phyloP scores from a whole-genome alignment of 805 yeast genomes.

The Scheffersomyces stipitis region DNA sequence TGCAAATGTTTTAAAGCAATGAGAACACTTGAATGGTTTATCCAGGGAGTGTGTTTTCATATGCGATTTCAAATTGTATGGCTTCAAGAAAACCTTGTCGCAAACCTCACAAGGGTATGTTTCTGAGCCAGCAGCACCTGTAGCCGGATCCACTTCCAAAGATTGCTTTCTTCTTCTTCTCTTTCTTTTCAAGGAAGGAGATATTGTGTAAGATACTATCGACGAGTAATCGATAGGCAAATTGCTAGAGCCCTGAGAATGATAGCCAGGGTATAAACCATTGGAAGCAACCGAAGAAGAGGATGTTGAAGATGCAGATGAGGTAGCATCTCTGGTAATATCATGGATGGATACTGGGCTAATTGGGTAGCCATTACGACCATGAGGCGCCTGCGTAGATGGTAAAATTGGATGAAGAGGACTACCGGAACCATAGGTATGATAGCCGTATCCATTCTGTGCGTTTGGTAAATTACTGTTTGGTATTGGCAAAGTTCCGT shows the following conservation, averaged over 20 bases:
- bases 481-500: not conserved
- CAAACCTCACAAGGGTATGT: constrained; percentile 42
- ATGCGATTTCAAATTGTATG: constrained; percentile 51
- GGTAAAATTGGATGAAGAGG: not conserved
- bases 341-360: not conserved
- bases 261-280: constrained; percentile 2
- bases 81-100: constrained; percentile 46
- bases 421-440: not conserved
- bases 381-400: not conserved
- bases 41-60: constrained; percentile 60
- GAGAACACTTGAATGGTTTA: constrained; percentile 65
- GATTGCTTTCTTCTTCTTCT: constrained; percentile 4
- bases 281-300: constrained; percentile 2
- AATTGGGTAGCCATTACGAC: not conserved
- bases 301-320: not conserved
- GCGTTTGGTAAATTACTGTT: not conserved
- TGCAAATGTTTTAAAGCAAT: constrained; percentile 70
- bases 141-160: not conserved
- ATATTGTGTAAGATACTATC: constrained; percentile 33
- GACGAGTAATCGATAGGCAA: constrained; percentile 32
- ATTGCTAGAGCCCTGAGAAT: constrained; percentile 1
- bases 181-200: constrained; percentile 26
- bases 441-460: not conserved
- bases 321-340: not conserved
- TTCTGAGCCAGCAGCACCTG: constrained; percentile 1